Percentiles rank a stretch among this genome's conserved stretches.
Conservation (phyloP, 306 rosid genomes). For the Quillaja saponaria region DNA sequence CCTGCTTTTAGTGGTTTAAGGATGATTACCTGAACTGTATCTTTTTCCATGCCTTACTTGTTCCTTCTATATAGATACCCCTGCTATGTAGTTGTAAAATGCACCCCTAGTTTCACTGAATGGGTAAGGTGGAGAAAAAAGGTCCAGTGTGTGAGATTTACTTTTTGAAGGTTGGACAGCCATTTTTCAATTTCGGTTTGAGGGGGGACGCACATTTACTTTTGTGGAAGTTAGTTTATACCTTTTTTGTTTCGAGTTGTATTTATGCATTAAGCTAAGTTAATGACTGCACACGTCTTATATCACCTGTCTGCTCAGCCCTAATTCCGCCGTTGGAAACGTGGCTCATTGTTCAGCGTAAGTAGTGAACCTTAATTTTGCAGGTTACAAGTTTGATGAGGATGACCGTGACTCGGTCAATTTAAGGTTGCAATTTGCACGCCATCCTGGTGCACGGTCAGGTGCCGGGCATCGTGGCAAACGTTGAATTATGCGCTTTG, state of each 20-base stretch:
- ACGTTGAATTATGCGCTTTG: slow-evolving; percentile 66
- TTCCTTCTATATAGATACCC: slow-evolving; percentile 21
- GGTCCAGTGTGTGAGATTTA: slow-evolving; percentile 23
- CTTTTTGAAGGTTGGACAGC: slow-evolving; percentile 25
- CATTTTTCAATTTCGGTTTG: slow-evolving; percentile 27
- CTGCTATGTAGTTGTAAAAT: slow-evolving; percentile 8
- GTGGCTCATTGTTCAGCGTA: slow-evolving; percentile 58
- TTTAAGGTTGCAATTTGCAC: slow-evolving; percentile 97
- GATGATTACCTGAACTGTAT: slow-evolving; percentile 2
- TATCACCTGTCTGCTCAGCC: slow-evolving; percentile 52
- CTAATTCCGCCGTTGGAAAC: slow-evolving; percentile 52
- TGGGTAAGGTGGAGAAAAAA: slow-evolving; percentile 17
- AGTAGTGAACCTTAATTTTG: slow-evolving; percentile 84
- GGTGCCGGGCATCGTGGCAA: slow-evolving; percentile 96
- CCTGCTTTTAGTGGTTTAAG: slow-evolving; percentile 15
- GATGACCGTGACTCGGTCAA: slow-evolving; percentile 90
- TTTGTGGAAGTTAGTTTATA: slow-evolving; percentile 41
- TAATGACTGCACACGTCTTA: slow-evolving; percentile 42
- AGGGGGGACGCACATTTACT: slow-evolving; percentile 29
- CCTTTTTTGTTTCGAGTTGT: slow-evolving; percentile 24
- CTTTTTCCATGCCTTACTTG: slow-evolving; percentile 16
- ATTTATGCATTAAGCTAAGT: slow-evolving; percentile 37
- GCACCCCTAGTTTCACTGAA: slow-evolving; percentile 10
- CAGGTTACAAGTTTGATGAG: slow-evolving; percentile 99
- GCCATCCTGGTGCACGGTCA: slow-evolving; percentile 98